A percentile compares a stretch with the other conserved stretches of the same genome.
phyloP scores from a whole-genome alignment of 2,329 filamentous ascomycete species.

The Neofusicoccum sp. region DNA sequence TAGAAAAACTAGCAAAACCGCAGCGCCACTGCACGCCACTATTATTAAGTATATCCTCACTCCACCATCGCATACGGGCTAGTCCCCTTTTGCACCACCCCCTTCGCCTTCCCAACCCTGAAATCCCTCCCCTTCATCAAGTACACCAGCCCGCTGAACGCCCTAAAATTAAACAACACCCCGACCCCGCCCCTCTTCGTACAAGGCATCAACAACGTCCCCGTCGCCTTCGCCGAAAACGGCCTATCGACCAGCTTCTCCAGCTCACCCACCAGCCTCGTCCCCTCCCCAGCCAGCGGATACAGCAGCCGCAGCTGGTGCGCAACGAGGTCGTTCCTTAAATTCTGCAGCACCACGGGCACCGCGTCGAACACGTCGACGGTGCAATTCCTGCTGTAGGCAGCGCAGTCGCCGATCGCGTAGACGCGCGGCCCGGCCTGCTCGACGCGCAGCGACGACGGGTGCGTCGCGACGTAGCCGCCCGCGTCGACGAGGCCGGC shows the following conservation, averaged over 20 bases:
- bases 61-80: slow-evolving; percentile 24
- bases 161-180: slow-evolving; percentile 31
- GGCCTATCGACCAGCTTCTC: slow-evolving; percentile 26
- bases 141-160: slow-evolving; percentile 36
- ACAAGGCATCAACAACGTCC: slow-evolving; percentile 24
- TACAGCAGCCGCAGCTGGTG: slow-evolving; percentile 31
- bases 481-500: slow-evolving; percentile 25
- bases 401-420: slow-evolving; percentile 36
- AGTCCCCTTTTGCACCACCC: slow-evolving; percentile 24
- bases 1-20: neutral
- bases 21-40: neutral
- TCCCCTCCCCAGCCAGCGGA: neutral
- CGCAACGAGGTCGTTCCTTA: slow-evolving; percentile 32
- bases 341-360: slow-evolving; percentile 34
- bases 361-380: slow-evolving; percentile 36
- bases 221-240: slow-evolving; percentile 20
- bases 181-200: slow-evolving; percentile 34
- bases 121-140: slow-evolving; percentile 39
- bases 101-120: slow-evolving; percentile 27
- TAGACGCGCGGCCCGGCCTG: slow-evolving; percentile 30
- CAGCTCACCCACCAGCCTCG: slow-evolving; percentile 25
- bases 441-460: slow-evolving; percentile 30
- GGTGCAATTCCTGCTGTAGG: slow-evolving; percentile 32
- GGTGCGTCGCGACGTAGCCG: slow-evolving; percentile 29
- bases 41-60: neutral